phyloP scores from a whole-genome alignment of 2,329 filamentous ascomycete species.

The Acephala macrosclerotiorum region DNA sequence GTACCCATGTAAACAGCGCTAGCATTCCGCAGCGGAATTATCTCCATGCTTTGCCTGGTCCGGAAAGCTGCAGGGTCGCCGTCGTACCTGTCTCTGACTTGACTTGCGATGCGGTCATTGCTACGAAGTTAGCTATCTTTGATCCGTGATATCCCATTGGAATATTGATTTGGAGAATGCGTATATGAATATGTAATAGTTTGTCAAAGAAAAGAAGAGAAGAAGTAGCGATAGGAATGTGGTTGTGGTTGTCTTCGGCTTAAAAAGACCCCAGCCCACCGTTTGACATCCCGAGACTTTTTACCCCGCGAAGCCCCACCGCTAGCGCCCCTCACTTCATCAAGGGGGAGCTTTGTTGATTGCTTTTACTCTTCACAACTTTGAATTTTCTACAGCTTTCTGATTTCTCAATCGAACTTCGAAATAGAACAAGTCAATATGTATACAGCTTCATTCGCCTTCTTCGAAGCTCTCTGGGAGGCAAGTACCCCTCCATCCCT shows the following conservation, averaged over 20 bases:
- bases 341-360: not conserved
- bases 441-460: conserved; percentile 49
- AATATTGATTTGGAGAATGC: not conserved
- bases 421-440: conserved; percentile 3
- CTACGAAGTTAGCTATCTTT: not conserved
- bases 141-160: not conserved
- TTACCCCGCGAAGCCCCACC: conserved; percentile 1
- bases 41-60: not conserved
- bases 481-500: conserved; percentile 32
- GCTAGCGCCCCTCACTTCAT: not conserved
- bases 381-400: not conserved
- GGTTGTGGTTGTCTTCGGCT: not conserved
- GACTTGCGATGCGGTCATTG: not conserved
- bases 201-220: not conserved
- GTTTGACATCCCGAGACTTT: not conserved
- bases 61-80: not conserved
- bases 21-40: conserved; percentile 1
- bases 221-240: not conserved
- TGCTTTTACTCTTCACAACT: not conserved
- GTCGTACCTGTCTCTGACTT: not conserved
- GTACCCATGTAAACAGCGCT: not conserved
- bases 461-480: conserved; percentile 77
- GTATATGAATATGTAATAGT: not conserved
- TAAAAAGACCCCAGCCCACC: not conserved
- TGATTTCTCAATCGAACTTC: not conserved